Base-by-base conservation (phyloP, 129 eudicot genomes). In the Ambrosia trifida region DNA sequence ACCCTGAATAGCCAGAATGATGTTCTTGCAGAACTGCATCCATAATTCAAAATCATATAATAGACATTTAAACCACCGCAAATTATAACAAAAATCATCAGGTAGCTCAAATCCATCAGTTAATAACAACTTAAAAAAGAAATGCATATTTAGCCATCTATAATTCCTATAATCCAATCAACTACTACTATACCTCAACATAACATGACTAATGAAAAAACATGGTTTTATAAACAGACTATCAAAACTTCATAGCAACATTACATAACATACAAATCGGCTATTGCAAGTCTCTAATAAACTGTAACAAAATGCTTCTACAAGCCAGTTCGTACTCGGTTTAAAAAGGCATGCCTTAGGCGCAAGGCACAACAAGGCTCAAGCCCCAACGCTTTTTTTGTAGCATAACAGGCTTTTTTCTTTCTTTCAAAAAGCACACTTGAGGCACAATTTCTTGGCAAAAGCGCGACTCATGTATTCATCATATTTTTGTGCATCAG, bases 1-100 rank as follows among this genome's bases (percentile, higher is more conserved):
- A n/a, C n/a, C n/a, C n/a, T n/a, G n/a, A n/a, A n/a, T n/a, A n/a
- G 99, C 99, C 8, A 95, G 79, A 68, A 95, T 96, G 81, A 95
- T 88, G 66, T 95, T 95, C 96, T 95, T 95, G 91, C 97, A 95
- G 59, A 95, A 90, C 99, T 95, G 84, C 86, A 74, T 47, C 44
- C 47, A 76, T 31, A 33, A 32, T 35, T 24, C 60, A 68, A 50
- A 13, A 81, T 4, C 52, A 51, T 60, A 30, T 59, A 52, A 12
- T 54, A 28, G 36, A 44, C 33, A 31, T 45, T 67, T 16, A 41
- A 19, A 64, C 5, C 11, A 49, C 43, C 12, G 30, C 71, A n/a
- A 36, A 4, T 1, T 47, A 18, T 62, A 20, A 49, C 32, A 14
- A 38, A 61, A 64, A 38, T 20, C 17, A 49, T 11, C 20, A 46